Evolutionary conservation across 1,284 basidiomycete species (phyloP), one percentile per base, ranked within the genome.

Genomic region (Melampsora medusae): DNA sequence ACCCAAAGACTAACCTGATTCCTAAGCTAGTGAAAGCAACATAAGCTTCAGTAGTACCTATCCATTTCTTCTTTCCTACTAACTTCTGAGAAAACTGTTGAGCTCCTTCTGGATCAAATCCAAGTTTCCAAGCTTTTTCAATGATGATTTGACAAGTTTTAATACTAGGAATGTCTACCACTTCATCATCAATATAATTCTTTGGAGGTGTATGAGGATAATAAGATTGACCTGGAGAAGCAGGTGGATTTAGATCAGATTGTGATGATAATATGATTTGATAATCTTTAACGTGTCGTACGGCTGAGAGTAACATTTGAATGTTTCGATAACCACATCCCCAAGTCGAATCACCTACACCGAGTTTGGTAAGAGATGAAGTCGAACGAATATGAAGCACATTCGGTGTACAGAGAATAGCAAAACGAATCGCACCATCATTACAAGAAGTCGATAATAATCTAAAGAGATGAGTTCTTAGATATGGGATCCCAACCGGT

Each of bases 41-140:
- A 67, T 79, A 82, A 28, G 79, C 77, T 77, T 82, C 81, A 56
- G 79, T 80, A 56, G 81, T 80, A 2, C 81, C 81, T 42, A 81
- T 81, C 81, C 81, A 82, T 10, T 77, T 50, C 10, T 69, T 78
- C 46, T 78, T 79, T 10, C 78, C 78, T 12, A 79, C 69, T 17
- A 82, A 77, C 25, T 77, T 75, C 19, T 70, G 49, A 19, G 67
- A 50, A 65, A 81, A 82, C 60, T 81, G 79, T 9, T 28, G 16
- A 9, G 77, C 77, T 10, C 81, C 81, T 1, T 60, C 61, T 0
- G 79, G 78, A 71, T 82, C 81, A 64, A 78, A 79, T 77, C 80
- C 80, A 1, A 56, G 16, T 28, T 33, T 59, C 81, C 81, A 82
- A 28, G 80, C 81, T n/a, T 61, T 25, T 74, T 81, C 79, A 35